Base-by-base conservation (phyloP, 495 filamentous ascomycete species). In the Neurospora sp. region DNA sequence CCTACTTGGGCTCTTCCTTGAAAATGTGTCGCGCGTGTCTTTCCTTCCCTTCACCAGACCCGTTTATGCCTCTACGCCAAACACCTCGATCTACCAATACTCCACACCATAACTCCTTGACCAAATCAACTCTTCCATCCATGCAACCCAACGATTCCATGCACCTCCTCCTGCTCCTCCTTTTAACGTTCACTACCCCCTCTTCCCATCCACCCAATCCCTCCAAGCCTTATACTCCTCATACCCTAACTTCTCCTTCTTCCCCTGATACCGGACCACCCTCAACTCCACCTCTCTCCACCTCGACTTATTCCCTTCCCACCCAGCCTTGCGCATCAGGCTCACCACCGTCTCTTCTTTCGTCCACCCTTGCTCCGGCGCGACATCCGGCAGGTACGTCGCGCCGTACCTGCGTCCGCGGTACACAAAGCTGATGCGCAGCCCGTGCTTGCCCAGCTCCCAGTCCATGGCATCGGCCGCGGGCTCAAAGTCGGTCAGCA, bases 241-340 rank as follows among this genome's bases (percentile, higher is more conserved):
- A 79, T 92, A 98, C 70, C 78, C 86, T 40, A 94, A 81, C 40
- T 84, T 89, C 70, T 90, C 90, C 85, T 89, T 91, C 78, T 86
- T 87, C 14, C 96, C 94, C 82, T 94, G 91, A 81, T 97, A 98
- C 73, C 90, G 86, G 70, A 94, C 89, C 1, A 93, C 88, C 71
- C 88, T 88, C 76, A 97, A 86, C 42, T 92, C 89, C 40, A 96
- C 89, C 72, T 92, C 89, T 59, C 84, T 85, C 96, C 94, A 98
- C 79, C 88, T 83, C 75, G 90, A 85, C 82, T 83, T 88, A 74
- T 84, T 81, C 5, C 91, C 89, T 73, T 83, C 83, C 94, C 93
- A 98, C 1, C 94, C 94, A 0, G 94, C 95, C 85, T 98, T 97
- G 72, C 94, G 86, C 93, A 98, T 97, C 77, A 97, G 81, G 80